Evolutionary conservation across 2,329 filamentous ascomycete species (phyloP), one percentile per base, ranked within the genome.

Genomic region (Exophiala phaeomuriformis): DNA sequence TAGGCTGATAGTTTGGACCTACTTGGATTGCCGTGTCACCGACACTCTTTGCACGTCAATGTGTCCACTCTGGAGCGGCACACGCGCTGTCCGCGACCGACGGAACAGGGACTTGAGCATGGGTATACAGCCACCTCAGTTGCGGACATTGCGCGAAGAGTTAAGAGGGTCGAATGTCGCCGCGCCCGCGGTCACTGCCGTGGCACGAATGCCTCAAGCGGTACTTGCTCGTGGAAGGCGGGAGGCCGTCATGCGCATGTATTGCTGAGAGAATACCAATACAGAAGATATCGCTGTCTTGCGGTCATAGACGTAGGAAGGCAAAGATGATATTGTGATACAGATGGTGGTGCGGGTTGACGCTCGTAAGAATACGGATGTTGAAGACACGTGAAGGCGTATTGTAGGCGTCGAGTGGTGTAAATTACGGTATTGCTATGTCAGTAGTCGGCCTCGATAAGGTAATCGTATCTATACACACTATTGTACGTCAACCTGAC

Each of bases 81-180:
- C 56, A 49, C 60, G 58, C 39, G 62, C 48, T n/a, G 53, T 59
- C 37, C 58, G 61, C 47, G 56, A 40, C 32, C 56, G 55, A 49
- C 57, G 57, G 51, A 63, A 59, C 32, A 63, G 58, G 52, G 47
- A 62, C 44, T 55, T 57, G 51, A 63, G 56, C 61, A 63, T 63
- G 27, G 49, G 19, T 19, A 19, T 19, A 19, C 19, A 40, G 55
- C 47, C 30, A 28, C 41, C 33, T 54, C 55, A 57, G 41, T 32
- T 31, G 47, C 41, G 36, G 42, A 46, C 55, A 57, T 57, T 41
- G 28, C 45, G 55, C 55, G 45, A 37, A 41, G 19, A 49, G 40
- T 19, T 19, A 19, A 19, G 28, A 27, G 37, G 43, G n/a, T 30
- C 28, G 47, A 30, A 30, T 40, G 29, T 50, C 12, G 39, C n/a